Evolutionary conservation across 768 basidiomycete genomes (phyloP), one percentile per base, ranked within the genome.

Genomic region (Trametes cubensis): DNA sequence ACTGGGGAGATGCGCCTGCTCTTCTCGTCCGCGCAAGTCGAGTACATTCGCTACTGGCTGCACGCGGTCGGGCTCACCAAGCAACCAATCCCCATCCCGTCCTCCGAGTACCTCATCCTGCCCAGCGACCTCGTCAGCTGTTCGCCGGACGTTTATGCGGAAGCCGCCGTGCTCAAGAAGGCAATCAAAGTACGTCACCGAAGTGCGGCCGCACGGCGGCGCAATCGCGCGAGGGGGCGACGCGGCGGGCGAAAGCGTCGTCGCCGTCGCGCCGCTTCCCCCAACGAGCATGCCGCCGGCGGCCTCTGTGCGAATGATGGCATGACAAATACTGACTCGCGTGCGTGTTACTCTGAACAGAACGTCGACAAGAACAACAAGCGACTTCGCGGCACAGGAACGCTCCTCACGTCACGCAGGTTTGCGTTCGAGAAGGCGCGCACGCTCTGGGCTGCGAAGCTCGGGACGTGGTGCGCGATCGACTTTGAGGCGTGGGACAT

Each of bases 401-500:
- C 82, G 10, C 73, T 75, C 15, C 77, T 92, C 39, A 78, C 76
- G 15, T 74, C 81, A 23, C 81, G 88, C 14, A 84, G 90, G 10
- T 75, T 83, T 55, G 69, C 78, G 15, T 94, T 94, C 70, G 90
- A 93, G 70, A 82, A 81, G 6, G 81, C 86, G 25, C 85, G 91
- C 18, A 71, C 79, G 3, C 77, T 85, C 55, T 93, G 87, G 86
- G 74, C 75, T 0, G 80, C 80, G 61, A 84, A 86, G 70, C 79
- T 72, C 25, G 92, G 90, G 44, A 81, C 83, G 4, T 94, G 90
- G 89, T 83, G 83, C 69, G 84, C 91, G 17, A 73, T 94, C 53
- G 93, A 94, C 71, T 87, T 94, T 64, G 93, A 94, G 74, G 84
- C 82, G 18, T 94, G 91, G 91, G 93, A 95, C 70, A 73, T 74